A percentile compares a stretch with the other conserved stretches of the same genome.
Evolutionary conservation across 2,329 filamentous ascomycete species (phyloP).

Genomic region (Pseudocercospora eumusae): DNA sequence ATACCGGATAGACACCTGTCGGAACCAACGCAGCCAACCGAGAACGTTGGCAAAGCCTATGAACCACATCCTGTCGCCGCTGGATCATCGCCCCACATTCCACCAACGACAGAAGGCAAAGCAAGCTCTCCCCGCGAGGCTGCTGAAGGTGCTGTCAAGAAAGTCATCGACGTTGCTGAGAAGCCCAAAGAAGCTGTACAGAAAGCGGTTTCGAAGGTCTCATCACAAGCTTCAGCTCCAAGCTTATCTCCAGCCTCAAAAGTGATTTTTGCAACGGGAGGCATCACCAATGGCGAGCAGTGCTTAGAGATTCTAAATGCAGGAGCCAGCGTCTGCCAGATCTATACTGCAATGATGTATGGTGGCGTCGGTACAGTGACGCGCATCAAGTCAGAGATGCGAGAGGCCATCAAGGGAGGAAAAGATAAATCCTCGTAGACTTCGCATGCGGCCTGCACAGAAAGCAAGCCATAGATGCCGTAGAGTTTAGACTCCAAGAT

Average conservation of each 20-base stretch:
- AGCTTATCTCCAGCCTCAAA: constrained; percentile 54
- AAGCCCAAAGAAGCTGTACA: constrained; percentile 24
- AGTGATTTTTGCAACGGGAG: constrained; percentile 89
- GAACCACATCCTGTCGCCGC: constrained; percentile 13
- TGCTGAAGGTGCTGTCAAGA: constrained; percentile 26
- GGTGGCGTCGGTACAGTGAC: constrained; percentile 63
- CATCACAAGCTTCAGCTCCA: neutral
- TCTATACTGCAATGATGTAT: constrained; percentile 74
- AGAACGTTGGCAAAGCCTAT: constrained; percentile 17
- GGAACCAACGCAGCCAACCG: constrained; percentile 17
- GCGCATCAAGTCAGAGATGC: constrained; percentile 54
- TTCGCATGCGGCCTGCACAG: neutral
- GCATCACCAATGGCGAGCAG: constrained; percentile 85
- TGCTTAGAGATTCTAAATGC: constrained; percentile 80
- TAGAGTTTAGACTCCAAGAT: neutral
- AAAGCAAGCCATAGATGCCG: neutral
- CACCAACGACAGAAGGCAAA: constrained; percentile 13
- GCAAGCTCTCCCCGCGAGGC: constrained; percentile 22
- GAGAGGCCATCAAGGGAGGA: constrained; percentile 42
- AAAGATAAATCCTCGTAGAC: neutral
- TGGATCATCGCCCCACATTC: constrained; percentile 13
- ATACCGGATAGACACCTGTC: constrained; percentile 36
- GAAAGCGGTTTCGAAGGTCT: constrained; percentile 23
- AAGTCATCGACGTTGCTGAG: constrained; percentile 20
- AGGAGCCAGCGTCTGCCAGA: constrained; percentile 70